Conservation (phyloP, 257 asterid genomes). For the Craterostigma plantagineum region DNA sequence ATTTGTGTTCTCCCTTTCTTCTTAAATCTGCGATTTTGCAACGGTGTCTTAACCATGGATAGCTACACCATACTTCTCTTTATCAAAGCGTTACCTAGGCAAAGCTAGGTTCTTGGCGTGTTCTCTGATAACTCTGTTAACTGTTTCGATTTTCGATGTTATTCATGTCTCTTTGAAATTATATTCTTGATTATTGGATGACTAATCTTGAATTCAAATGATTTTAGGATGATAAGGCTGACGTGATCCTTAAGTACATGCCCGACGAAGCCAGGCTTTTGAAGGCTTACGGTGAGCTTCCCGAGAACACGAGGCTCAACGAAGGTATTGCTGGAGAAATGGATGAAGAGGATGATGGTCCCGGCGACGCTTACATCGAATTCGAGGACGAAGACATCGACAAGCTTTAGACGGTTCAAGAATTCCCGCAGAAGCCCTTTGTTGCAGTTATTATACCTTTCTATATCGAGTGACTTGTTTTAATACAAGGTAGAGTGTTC, state of each 20-base stretch:
- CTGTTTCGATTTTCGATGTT: too few relatives aligned
- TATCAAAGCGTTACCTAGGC: too few relatives aligned
- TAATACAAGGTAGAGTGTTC: too few relatives aligned
- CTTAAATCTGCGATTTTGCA: too few relatives aligned
- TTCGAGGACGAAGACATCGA: slow-evolving; percentile 5
- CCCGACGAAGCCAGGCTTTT: slow-evolving; percentile 3
- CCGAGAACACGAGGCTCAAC: slow-evolving; percentile 4
- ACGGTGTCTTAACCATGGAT: too few relatives aligned
- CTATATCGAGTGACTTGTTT: too few relatives aligned
- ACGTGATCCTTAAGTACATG: slow-evolving; percentile 4
- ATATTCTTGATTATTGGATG: too few relatives aligned
- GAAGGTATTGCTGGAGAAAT: slow-evolving; percentile 1
- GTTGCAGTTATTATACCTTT: not conserved
- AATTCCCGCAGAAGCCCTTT: not conserved
- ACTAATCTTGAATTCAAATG: not conserved
- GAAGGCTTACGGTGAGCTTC: slow-evolving; percentile 3
- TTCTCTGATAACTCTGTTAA: too few relatives aligned
- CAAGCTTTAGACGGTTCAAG: not conserved
- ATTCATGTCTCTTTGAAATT: too few relatives aligned
- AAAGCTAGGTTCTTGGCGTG: too few relatives aligned
- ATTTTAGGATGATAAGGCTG: slow-evolving; percentile 3
- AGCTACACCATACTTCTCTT: too few relatives aligned
- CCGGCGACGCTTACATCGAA: slow-evolving; percentile 4
- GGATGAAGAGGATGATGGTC: slow-evolving; percentile 3
- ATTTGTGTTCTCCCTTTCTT: too few relatives aligned